Conservation (phyloP, 2,329 filamentous ascomycete genomes). For the Alternaria novae-zelandiae region DNA sequence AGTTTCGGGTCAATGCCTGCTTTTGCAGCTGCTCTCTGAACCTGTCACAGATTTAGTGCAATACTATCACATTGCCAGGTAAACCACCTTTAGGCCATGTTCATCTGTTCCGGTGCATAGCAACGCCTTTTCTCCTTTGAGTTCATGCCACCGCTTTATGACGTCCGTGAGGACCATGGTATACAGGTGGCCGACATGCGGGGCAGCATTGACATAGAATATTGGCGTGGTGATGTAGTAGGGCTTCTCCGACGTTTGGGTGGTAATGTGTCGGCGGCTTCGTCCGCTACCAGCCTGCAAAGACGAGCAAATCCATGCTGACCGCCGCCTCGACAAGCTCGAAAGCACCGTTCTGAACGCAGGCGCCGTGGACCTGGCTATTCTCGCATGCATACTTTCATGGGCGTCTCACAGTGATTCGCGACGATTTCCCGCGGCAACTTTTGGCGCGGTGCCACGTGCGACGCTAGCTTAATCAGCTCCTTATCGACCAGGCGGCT, state of each 20-base stretch:
- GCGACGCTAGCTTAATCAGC: constrained; percentile 15
- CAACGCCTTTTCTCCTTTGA: constrained; percentile 74
- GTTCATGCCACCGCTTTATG: constrained; percentile 85
- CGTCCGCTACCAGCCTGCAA: constrained; percentile 25
- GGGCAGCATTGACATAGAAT: constrained; percentile 98
- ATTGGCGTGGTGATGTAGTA: constrained; percentile 97
- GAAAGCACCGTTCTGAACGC: constrained; percentile 24
- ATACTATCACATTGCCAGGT: background rate
- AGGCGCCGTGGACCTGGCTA: constrained; percentile 26
- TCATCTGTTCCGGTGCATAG: constrained; percentile 94
- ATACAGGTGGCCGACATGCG: constrained; percentile 94
- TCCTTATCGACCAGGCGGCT: background rate
- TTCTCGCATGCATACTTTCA: constrained; percentile 39
- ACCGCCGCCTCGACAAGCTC: constrained; percentile 15
- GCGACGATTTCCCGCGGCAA: constrained; percentile 20
- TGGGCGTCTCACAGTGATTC: constrained; percentile 20
- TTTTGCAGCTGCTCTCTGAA: constrained; percentile 81
- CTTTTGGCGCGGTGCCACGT: constrained; percentile 25
- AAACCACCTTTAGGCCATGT: constrained; percentile 82
- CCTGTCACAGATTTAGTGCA: constrained; percentile 50
- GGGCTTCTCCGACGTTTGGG: constrained; percentile 65
- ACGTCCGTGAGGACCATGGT: constrained; percentile 91
- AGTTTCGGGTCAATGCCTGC: constrained; percentile 75
- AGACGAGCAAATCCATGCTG: constrained; percentile 33
- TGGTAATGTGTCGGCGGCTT: constrained; percentile 26